Conservation (phyloP, 2,329 filamentous ascomycete species). For the Thermothelomyces thermophilus region DNA sequence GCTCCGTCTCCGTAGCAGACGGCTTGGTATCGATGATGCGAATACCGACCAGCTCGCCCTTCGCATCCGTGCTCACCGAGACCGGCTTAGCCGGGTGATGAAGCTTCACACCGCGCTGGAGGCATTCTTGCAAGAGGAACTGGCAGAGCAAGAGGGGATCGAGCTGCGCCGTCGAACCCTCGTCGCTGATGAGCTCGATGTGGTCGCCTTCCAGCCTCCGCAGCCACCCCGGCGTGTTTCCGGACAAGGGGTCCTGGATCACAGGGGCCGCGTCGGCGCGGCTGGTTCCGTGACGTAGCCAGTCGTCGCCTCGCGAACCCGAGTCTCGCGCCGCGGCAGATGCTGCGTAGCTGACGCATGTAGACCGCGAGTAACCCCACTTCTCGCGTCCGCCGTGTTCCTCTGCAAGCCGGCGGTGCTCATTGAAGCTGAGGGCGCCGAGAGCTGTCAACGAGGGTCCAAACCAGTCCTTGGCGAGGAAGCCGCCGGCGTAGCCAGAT, state of each 20-base stretch:
- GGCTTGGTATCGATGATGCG: constrained; percentile 40
- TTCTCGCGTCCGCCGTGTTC: constrained; percentile 48
- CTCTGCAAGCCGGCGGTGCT: constrained; percentile 60
- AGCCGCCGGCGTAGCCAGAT: constrained; percentile 68
- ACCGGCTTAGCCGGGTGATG: constrained; percentile 57
- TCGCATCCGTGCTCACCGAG: constrained; percentile 44
- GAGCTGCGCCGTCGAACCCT: constrained; percentile 41
- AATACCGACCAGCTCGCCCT: constrained; percentile 46
- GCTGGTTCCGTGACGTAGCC: constrained; percentile 59
- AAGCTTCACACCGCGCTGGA: constrained; percentile 55
- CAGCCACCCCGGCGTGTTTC: constrained; percentile 49
- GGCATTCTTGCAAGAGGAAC: constrained; percentile 55
- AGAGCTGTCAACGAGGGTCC: constrained; percentile 48
- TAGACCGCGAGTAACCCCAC: constrained; percentile 48
- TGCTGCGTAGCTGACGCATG: constrained; percentile 46
- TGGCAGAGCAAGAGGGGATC: constrained; percentile 61
- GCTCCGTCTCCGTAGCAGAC: constrained; percentile 38
- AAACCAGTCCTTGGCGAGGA: constrained; percentile 70
- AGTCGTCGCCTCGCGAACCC: constrained; percentile 51
- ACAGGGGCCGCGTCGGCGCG: constrained; percentile 29
- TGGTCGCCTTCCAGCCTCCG: constrained; percentile 46
- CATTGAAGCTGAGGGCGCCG: constrained; percentile 60
- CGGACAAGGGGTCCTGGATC: background rate
- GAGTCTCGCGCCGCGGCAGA: constrained; percentile 31
- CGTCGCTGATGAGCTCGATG: constrained; percentile 55